These are phyloP conservation scores for Pythium brassicae DNA, from an alignment of 352 stramenopile species.

Conservation along the genomic window DNA sequence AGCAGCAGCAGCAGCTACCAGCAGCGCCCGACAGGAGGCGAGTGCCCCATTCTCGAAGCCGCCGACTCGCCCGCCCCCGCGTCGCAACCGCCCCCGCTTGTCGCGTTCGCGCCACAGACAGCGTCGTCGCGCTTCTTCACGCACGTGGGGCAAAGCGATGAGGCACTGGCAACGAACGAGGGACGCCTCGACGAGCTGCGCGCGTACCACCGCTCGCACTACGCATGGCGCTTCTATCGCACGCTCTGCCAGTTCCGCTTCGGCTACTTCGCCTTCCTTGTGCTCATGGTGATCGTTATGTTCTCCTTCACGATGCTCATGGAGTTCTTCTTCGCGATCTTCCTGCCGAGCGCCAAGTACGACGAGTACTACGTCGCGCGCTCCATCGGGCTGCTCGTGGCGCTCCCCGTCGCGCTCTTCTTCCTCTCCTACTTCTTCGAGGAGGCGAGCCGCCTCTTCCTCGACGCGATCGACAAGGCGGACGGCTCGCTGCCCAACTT, in stretches of 20 bases:
- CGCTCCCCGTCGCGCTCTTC: constrained; percentile 63
- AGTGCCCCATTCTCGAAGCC: constrained; percentile 17
- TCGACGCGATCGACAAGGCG: constrained; percentile 67
- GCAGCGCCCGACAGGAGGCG: constrained; percentile 2
- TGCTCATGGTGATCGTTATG: constrained; percentile 80
- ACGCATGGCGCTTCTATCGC: constrained; percentile 62
- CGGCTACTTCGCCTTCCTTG: constrained; percentile 75
- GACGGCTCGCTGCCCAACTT: constrained; percentile 76
- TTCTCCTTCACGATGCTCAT: constrained; percentile 83
- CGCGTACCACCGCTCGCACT: constrained; percentile 34
- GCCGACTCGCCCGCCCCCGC: constrained; percentile 1
- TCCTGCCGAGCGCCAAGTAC: constrained; percentile 72
- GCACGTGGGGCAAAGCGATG: constrained; percentile 27
- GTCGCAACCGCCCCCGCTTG: neutral
- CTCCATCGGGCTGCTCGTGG: constrained; percentile 46
- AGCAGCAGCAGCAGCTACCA: constrained; percentile 8
- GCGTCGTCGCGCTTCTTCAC: constrained; percentile 12
- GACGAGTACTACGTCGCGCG: constrained; percentile 61
- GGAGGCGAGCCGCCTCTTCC: constrained; percentile 57
- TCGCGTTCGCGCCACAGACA: constrained; percentile 2
- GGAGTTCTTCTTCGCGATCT: constrained; percentile 85
- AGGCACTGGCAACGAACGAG: constrained; percentile 40
- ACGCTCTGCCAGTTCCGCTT: constrained; percentile 74
- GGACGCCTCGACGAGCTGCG: constrained; percentile 53
- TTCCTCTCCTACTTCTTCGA: constrained; percentile 83